These are phyloP conservation scores for Centrapalus pauciflorus DNA, from an alignment of 129 eudicot genomes.

Conservation along the genomic window DNA sequence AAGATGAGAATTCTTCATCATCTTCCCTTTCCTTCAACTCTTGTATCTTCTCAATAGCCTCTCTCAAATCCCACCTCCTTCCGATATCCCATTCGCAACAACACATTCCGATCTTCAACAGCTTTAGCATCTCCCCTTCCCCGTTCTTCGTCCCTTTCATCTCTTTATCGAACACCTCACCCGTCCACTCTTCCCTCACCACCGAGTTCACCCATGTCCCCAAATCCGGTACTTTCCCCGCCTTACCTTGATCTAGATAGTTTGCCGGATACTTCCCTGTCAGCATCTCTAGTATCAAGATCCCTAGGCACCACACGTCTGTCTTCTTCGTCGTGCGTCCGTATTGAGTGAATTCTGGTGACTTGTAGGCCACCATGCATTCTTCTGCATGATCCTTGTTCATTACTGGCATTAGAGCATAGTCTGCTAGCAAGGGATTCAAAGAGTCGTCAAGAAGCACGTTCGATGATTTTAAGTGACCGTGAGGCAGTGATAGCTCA, in stretches of 20 bases:
- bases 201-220: conserved; percentile 54
- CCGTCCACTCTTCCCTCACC: conserved; percentile 51
- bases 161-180: conserved; percentile 55
- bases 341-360: conserved; percentile 48
- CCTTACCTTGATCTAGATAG: conserved; percentile 47
- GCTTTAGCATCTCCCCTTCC: conserved; percentile 45
- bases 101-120: conserved; percentile 46
- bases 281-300: conserved; percentile 49
- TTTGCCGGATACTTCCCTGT: conserved; percentile 56
- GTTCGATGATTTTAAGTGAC: conserved; percentile 69
- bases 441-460: conserved; percentile 34
- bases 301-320: conserved; percentile 61
- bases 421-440: conserved; percentile 49
- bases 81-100: conserved; percentile 47
- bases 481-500: conserved; percentile 44
- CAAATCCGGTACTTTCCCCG: conserved; percentile 38
- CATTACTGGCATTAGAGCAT: conserved; percentile 41
- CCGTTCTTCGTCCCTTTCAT: conserved; percentile 33
- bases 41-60: conserved; percentile 40
- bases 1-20: conserved; percentile 39
- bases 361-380: conserved; percentile 54
- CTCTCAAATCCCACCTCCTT: conserved; percentile 38
- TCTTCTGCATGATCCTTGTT: conserved; percentile 51
- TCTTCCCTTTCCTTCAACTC: conserved; percentile 44
- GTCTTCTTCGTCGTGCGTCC: conserved; percentile 38